A percentile compares a stretch with the other conserved stretches of the same genome.
Evolutionary conservation across 495 filamentous ascomycete species (phyloP).

Genomic region (Podospora sp.): DNA sequence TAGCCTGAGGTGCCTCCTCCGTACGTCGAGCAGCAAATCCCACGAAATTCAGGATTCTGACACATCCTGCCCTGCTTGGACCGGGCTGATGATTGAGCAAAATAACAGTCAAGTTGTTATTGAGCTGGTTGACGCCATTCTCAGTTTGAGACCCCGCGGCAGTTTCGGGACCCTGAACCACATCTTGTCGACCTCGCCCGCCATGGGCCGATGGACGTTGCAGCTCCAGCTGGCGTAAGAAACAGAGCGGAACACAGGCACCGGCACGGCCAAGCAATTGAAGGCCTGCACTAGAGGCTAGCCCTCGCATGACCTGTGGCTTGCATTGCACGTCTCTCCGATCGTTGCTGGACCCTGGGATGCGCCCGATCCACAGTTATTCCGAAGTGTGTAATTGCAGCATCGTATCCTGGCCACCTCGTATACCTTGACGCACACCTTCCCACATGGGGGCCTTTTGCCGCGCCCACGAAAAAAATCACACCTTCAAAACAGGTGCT

Average conservation of each 20-base stretch:
- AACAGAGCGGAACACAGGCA: background rate
- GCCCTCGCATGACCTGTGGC: background rate
- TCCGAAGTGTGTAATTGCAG: background rate
- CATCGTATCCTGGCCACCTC: background rate
- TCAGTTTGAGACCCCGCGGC: background rate
- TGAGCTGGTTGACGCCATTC: background rate
- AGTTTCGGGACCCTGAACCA: background rate
- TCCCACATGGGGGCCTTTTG: background rate
- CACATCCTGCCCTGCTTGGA: background rate
- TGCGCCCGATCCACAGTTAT: background rate
- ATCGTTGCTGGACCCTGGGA: background rate
- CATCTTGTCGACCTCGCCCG: too few relatives aligned
- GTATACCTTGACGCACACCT: slow-evolving; percentile 3
- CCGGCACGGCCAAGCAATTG: background rate
- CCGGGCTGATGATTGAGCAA: background rate
- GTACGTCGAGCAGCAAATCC: background rate
- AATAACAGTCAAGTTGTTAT: background rate
- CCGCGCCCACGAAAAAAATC: background rate
- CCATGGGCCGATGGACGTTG: background rate
- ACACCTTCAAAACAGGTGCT: background rate
- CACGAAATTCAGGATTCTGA: background rate
- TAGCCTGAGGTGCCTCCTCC: background rate
- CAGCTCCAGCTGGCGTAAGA: background rate
- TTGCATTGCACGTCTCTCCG: background rate
- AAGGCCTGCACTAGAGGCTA: background rate